Evolutionary conservation across 441 rosid species (phyloP).

Genomic region (Euphorbia celastroides): DNA sequence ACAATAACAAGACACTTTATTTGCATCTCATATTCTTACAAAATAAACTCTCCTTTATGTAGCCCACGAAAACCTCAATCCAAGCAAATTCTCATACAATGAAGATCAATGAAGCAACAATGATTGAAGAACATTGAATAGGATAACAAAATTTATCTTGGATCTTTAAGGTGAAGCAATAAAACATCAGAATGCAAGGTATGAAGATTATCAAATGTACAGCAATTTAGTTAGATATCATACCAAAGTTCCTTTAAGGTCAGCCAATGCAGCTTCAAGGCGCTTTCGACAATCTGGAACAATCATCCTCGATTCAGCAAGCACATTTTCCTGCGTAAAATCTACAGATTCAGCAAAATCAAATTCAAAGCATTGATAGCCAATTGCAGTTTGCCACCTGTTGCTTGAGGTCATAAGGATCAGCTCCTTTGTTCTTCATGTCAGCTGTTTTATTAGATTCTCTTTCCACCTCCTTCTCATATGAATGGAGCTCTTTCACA

Average conservation of each 20-base stretch:
- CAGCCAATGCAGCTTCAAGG: conserved; percentile 70
- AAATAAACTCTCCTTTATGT: background rate
- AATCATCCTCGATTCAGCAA: conserved; percentile 99
- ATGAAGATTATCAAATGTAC: background rate
- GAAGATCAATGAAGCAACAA: background rate
- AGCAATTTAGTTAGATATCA: background rate
- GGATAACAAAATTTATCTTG: background rate
- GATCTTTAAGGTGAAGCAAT: background rate
- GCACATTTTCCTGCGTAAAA: conserved; percentile 69
- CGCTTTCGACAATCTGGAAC: conserved; percentile 88
- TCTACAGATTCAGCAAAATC: background rate
- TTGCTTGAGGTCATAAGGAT: conserved; percentile 89
- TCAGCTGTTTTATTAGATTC: conserved; percentile 82
- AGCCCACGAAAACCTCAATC: background rate
- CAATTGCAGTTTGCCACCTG: conserved; percentile 28
- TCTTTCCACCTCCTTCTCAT: conserved; percentile 87
- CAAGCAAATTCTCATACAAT: background rate
- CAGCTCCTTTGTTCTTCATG: conserved; percentile 89
- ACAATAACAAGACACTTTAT: background rate
- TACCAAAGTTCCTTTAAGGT: conserved; percentile 77
- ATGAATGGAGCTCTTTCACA: conserved; percentile 74
- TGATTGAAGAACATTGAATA: background rate
- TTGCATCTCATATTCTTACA: background rate
- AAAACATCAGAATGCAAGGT: background rate
- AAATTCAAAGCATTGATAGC: background rate